Evolutionary conservation across 2,329 filamentous ascomycete species (phyloP), one percentile per base, ranked within the genome.

Genomic region (Ascocoryne sarcoides): DNA sequence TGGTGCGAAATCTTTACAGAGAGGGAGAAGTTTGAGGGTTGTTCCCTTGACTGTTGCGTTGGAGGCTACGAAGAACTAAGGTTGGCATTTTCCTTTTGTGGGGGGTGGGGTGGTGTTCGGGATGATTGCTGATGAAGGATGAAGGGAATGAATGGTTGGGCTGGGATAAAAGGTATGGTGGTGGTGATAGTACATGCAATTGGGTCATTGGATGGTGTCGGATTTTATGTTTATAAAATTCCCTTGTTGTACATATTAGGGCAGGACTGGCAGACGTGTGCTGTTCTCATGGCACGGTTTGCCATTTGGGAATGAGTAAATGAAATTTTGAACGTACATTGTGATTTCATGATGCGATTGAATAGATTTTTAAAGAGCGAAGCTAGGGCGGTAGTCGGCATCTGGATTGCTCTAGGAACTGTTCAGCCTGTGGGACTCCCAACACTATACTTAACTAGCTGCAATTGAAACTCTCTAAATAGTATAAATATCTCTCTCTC

Each of bases 41-140:
- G 69, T 79, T 33, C 71, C 73, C 32, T 58, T 79, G 41, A 75
- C 66, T 17, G 71, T 75, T 56, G 75, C 75, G 7, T 61, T 79
- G 42, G 70, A 73, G 58, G 75, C 74, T 29, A 56, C 52, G 16
- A 37, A 48, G 4, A 44, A 26, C 38, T 40, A 32, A 44, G 31
- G 16, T 26, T 26, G 23, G 23, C 23, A 7, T 26, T 7, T 26
- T 26, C 12, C 7, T 12, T 26, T 26, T 26, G 23, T 26, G 23
- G 23, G 23, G 23, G 23, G 23, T 7, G 23, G 23, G 23, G 23
- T 26, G 23, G 23, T n/a, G n/a, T n/a, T n/a, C n/a, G n/a, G n/a
- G n/a, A n/a, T n/a, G n/a, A n/a, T n/a, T n/a, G n/a, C n/a, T n/a
- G n/a, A n/a, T n/a, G n/a, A n/a, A n/a, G n/a, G n/a, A n/a, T n/a